Evolutionary conservation across 805 yeast genomes (phyloP), one percentile per base, ranked within the genome.

Genomic region (Teunomyces pallodes): DNA sequence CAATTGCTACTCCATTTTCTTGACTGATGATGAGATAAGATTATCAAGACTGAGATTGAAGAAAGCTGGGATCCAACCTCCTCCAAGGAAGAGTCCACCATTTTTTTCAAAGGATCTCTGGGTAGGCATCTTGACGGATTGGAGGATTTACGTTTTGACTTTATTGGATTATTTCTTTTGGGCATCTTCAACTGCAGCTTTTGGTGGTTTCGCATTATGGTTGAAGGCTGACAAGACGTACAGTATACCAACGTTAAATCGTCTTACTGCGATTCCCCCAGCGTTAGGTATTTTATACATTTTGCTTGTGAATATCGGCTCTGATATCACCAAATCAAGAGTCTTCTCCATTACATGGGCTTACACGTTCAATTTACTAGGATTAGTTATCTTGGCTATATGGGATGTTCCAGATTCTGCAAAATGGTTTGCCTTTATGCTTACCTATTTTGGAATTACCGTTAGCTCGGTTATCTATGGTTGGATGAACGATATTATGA

Each of bases 11-110:
- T 77, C 83, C 1, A 61, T 77, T 20, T 80, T 74, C 56, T 60
- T 83, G 26, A 72, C 81, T 0, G 84, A 81, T 53, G 82, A 79
- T 36, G 87, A 83, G 49, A 79, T 80, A 41, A 67, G 74, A 52
- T 61, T 82, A 30, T 80, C 83, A 2, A 70, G 84, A 64, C 65
- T 40, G 26, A 45, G 65, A 28, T 56, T 62, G 62, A 53, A 48
- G 42, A 49, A 46, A 14, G 62, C 58, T 45, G 41, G 41, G 4
- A 38, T 38, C 8, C 41, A 26, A 14, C 30, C 41, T 24, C 16
- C 30, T 26, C 54, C 58, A 3, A 51, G 58, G 9, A 66, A 57
- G 39, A 47, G 49, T 12, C 52, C 52, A 26, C 52, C 41, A 6
- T 60, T 62, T 45, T 61, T 60, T 32, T 59, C 60, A 39, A 55